Base-by-base conservation (phyloP, 352 stramenopile genomes). In the Globisporangium parvum region DNA sequence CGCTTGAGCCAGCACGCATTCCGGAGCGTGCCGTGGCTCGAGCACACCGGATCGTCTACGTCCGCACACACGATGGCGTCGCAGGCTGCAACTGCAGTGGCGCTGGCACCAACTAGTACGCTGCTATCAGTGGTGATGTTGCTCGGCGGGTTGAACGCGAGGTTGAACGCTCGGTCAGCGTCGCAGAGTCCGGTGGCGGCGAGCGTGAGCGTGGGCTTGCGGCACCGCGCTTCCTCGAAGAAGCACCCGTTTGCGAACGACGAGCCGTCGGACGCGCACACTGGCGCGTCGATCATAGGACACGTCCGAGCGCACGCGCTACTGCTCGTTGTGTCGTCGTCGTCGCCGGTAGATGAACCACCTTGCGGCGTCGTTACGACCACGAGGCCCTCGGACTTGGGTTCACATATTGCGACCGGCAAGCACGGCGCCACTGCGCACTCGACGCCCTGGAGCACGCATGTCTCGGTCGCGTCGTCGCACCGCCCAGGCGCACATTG, bases 171-270 rank as follows among this genome's bases (percentile, higher is more conserved):
- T 10, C 50, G 54, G 20, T 77, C 72, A 33, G 37, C 33, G 2
- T 45, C 47, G 18, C 77, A 87, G 14, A 85, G 53, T 8, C 62
- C 61, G 2, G 28, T 31, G 11, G 48, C 61, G 6, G 42, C 40
- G 0, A 84, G 24, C 10, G 44, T 41, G 12, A 87, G 57, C 5
- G 49, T 37, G 4, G 63, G 50, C 12, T 24, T 24, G n/a, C 28
- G 45, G 47, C 74, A 87, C 46, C 73, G 67, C 3, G 70, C 74
- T 53, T 69, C 49, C n/a, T 80, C 62, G 23, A 87, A 68, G 55
- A 77, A 83, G 47, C 77, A 87, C 26, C 51, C 39, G 52, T 84
- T 87, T 2, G 65, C 66, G 26, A 83, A 87, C 24, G 77, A 75
- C 3, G 74, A 58, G 15, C 53, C 51, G 42, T 85, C 51, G 0